Base-by-base conservation (phyloP, 176 grass and related monocot species). In the Oryza glaberrima region DNA sequence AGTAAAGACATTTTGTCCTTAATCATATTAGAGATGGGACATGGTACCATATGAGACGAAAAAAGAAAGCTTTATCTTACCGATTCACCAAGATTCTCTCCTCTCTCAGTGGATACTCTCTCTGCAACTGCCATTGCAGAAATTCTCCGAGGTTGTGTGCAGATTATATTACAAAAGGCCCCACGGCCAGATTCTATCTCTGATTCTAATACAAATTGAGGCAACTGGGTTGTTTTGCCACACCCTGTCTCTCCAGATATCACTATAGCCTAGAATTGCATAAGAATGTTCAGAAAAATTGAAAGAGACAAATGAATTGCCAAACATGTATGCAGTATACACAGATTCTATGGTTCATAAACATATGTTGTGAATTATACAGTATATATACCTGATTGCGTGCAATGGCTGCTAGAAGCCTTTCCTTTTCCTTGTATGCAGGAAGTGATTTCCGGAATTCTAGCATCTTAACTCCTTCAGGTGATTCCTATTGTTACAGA, bases 81-180 rank as follows among this genome's bases (percentile, higher is more conserved):
- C 41, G 93, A 90, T 95, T 98, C 92, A 74, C 96, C 96, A 68
- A 98, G 89, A 75, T 90, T 94, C 77, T 98, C 93, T 80, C 96
- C 96, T 90, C 93, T 95, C 88, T 98, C 96, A 2, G 93, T 87
- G 85, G 96, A 95, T 80, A 98, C 96, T 88, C 96, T 95, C 86
- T 98, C 96, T 75, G 93, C 89, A 82, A 98, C 93, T 51, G 93
- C 91, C 91, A 98, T 98, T 78, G 91, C 96, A 94, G 95, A 95
- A 86, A 98, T 95, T 90, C 96, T 90, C 45, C 96, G 87, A 65
- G 96, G 96, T 14, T 98, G 96, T 76, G 96, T 98, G 76, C 96
- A 98, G 16, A 98, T 98, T 76, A 98, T 94, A 52, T 95, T 98
- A 86, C 96, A 98, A 84, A 98, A 98, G 52, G 96, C 96, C 51